Percentiles rank a stretch among this genome's conserved stretches.
Evolutionary conservation across 305 asterid genomes (phyloP).

Genomic region (Rubia occidens): DNA sequence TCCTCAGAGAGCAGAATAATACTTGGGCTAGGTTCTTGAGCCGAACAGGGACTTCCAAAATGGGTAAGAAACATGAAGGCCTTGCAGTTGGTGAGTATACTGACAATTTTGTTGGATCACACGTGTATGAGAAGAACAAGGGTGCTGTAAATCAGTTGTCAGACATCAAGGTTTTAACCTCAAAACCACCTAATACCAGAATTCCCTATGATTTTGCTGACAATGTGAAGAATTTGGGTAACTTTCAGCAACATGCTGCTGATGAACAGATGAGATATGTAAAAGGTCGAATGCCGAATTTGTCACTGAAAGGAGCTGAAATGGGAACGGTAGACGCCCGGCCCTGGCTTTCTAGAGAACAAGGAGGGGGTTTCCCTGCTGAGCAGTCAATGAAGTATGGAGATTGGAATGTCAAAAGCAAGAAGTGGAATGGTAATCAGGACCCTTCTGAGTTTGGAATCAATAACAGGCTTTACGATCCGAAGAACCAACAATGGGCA

Average conservation of each 20-base stretch:
- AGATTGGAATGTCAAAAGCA: slow-evolving; percentile 42
- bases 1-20: slow-evolving; percentile 42
- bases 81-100: slow-evolving; percentile 36
- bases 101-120: slow-evolving; percentile 41
- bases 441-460: slow-evolving; percentile 47
- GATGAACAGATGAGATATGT: slow-evolving; percentile 55
- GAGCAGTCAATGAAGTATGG: slow-evolving; percentile 38
- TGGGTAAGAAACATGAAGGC: slow-evolving; percentile 48
- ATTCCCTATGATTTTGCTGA: slow-evolving; percentile 42
- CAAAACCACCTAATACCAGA: slow-evolving; percentile 54
- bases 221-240: slow-evolving; percentile 42
- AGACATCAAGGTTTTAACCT: slow-evolving; percentile 62
- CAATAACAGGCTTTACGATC: slow-evolving; percentile 38
- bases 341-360: slow-evolving; percentile 39
- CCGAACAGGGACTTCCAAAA: slow-evolving; percentile 36
- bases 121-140: slow-evolving; percentile 59
- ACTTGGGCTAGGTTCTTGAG: slow-evolving; percentile 31
- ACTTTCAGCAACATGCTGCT: slow-evolving; percentile 36
- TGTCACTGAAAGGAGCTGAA: slow-evolving; percentile 47
- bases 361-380: slow-evolving; percentile 40
- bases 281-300: slow-evolving; percentile 50
- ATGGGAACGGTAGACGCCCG: slow-evolving; percentile 46
- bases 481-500: slow-evolving; percentile 38
- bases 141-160: slow-evolving; percentile 60
- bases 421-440: slow-evolving; percentile 54